Evolutionary conservation across 2,329 filamentous ascomycete species (phyloP).

Genomic region (Zarea fungicola): DNA sequence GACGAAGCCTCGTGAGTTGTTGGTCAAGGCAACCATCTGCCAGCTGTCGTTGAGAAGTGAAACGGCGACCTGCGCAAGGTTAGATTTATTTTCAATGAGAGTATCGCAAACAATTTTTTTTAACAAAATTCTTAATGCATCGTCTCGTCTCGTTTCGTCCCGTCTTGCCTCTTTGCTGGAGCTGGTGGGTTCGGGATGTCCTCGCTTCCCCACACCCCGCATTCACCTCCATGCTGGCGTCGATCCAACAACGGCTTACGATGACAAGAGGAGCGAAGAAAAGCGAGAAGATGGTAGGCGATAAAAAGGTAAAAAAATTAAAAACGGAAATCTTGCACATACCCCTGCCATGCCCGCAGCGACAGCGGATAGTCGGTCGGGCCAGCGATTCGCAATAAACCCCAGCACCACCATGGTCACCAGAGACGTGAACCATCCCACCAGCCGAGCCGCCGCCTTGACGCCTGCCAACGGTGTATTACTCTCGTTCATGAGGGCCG

Average conservation of each 20-base stretch:
- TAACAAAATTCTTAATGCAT: not conserved
- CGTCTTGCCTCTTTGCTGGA: too few species aligned
- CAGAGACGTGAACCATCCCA: constrained; percentile 29
- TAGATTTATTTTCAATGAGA: too few species aligned
- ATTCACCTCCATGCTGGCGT: constrained; percentile 3
- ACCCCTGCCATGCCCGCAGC: constrained; percentile 29
- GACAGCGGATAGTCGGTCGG: constrained; percentile 22
- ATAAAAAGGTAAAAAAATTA: not conserved
- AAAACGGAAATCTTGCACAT: constrained; percentile 16
- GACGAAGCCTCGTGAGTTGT: constrained; percentile 22
- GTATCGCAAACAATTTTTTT: not conserved
- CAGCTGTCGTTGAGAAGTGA: constrained; percentile 34
- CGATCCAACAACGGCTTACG: not conserved
- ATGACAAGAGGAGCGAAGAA: not conserved
- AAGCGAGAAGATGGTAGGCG: not conserved
- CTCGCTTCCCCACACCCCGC: constrained; percentile 7
- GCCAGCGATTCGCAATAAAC: constrained; percentile 29
- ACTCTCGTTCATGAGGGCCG: not conserved
- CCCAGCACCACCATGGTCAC: constrained; percentile 27
- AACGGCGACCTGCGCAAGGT: constrained; percentile 21
- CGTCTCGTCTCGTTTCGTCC: not conserved
- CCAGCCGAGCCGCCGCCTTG: constrained; percentile 20
- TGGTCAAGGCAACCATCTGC: constrained; percentile 27
- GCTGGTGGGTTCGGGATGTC: not conserved
- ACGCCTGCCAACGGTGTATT: not conserved